Evolutionary conservation across 352 stramenopile species (phyloP).

Genomic region (Globisporangium paddicum): DNA sequence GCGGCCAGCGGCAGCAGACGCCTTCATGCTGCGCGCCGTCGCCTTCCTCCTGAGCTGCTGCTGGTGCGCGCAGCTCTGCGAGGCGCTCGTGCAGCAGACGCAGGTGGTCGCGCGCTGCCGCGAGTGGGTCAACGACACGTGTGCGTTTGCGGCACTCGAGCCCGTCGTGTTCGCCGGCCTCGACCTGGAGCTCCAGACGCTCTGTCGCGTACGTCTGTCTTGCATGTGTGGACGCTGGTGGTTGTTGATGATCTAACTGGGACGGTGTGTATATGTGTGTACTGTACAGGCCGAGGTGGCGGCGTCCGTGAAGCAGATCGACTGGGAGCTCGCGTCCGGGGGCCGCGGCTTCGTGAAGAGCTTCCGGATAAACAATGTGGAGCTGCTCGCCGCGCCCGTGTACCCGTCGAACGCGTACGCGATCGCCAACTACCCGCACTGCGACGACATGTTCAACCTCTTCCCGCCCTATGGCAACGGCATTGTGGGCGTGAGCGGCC

Average conservation of each 20-base stretch:
- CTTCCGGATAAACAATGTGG: constrained; percentile 52
- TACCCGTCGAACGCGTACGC: constrained; percentile 62
- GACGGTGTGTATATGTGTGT: not conserved
- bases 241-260: not conserved
- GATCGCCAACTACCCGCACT: constrained; percentile 73
- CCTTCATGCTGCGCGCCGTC: not conserved
- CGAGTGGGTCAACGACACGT: constrained; percentile 44
- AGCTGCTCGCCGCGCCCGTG: constrained; percentile 52
- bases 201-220: constrained; percentile 58
- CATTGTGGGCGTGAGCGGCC: constrained; percentile 50
- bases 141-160: constrained; percentile 45
- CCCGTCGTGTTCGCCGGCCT: constrained; percentile 39
- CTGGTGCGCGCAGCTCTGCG: not conserved
- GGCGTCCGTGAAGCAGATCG: constrained; percentile 81
- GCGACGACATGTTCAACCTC: constrained; percentile 82
- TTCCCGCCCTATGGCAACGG: constrained; percentile 76
- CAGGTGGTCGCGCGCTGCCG: constrained; percentile 59
- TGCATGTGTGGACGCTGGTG: not conserved
- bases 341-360: constrained; percentile 55
- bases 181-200: constrained; percentile 48
- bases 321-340: constrained; percentile 45
- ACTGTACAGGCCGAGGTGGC: constrained; percentile 55
- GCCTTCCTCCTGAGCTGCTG: not conserved
- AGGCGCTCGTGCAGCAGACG: constrained; percentile 48
- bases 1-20: not conserved